These are phyloP conservation scores for Hemisphaericaspora nanyangensis DNA, from an alignment of 805 yeast species.

Conservation along the genomic window DNA sequence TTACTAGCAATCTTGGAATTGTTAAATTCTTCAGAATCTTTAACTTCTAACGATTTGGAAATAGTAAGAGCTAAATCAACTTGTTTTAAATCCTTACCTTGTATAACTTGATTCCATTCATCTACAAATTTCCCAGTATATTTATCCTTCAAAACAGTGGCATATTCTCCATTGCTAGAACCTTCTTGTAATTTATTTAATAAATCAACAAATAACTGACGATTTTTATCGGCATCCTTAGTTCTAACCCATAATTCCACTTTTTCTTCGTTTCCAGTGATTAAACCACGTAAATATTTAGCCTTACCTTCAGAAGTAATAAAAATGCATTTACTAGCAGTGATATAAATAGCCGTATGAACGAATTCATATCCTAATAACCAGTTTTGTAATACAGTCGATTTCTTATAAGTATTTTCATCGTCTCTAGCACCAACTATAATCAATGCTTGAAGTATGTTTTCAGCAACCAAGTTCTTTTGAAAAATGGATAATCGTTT, in stretches of 20 bases:
- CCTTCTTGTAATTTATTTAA: conserved; percentile 43
- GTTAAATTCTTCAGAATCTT: conserved; percentile 75
- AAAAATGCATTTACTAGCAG: conserved; percentile 55
- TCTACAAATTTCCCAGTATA: conserved; percentile 80
- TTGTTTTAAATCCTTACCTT: conserved; percentile 22
- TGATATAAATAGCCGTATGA: conserved; percentile 73
- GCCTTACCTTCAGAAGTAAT: conserved; percentile 85
- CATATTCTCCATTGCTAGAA: conserved; percentile 32
- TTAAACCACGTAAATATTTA: conserved; percentile 63
- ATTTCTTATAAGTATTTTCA: conserved; percentile 84
- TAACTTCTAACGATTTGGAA: conserved; percentile 57
- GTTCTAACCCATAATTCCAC: conserved; percentile 67
- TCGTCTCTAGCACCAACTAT: conserved; percentile 84
- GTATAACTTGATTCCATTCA: conserved; percentile 61
- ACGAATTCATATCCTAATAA: conserved; percentile 92
- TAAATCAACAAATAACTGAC: conserved; percentile 58
- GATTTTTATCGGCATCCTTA: conserved; percentile 77
- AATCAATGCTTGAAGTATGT: conserved; percentile 40
- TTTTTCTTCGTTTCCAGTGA: conserved; percentile 30
- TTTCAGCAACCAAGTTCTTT: conserved; percentile 22
- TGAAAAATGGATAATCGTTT: conserved; percentile 46
- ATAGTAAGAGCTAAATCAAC: conserved; percentile 51
- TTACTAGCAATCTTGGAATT: conserved; percentile 67
- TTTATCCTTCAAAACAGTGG: conserved; percentile 69
- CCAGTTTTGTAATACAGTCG: conserved; percentile 87